phyloP scores from a whole-genome alignment of 345 rosid genomes.

The Pseudoturritis turrita region DNA sequence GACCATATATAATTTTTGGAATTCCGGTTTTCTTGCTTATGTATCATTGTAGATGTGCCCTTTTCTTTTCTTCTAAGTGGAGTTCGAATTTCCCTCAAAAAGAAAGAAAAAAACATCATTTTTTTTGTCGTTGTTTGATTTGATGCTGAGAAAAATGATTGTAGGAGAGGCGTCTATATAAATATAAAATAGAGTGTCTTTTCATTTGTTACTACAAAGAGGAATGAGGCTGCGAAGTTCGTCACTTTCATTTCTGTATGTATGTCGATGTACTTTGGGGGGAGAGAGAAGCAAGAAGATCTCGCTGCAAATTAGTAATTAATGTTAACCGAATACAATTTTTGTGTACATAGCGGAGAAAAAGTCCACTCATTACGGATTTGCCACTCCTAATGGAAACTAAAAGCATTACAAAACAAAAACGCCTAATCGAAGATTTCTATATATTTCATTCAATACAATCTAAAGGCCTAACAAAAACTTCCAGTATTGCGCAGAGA shows the following conservation, averaged over 20 bases:
- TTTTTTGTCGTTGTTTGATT: slow-evolving; percentile 11
- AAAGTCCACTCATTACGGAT: too few species aligned
- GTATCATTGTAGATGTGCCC: slow-evolving; percentile 29
- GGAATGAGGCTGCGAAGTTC: not conserved
- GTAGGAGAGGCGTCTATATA: slow-evolving; percentile 22
- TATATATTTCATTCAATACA: not conserved
- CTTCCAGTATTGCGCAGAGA: not conserved
- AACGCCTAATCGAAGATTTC: not conserved
- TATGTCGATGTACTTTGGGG: too few species aligned
- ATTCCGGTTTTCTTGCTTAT: slow-evolving; percentile 6
- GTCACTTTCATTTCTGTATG: not conserved
- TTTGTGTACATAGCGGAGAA: not conserved
- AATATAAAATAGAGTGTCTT: not conserved
- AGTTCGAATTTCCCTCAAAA: slow-evolving; percentile 9
- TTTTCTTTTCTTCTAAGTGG: slow-evolving; percentile 2
- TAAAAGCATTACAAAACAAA: not conserved
- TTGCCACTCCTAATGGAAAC: not conserved
- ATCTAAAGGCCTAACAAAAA: slow-evolving; percentile 22
- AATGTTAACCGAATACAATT: not conserved
- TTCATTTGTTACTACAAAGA: not conserved
- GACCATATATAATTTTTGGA: slow-evolving; percentile 2
- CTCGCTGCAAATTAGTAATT: not conserved
- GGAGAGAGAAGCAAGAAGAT: not conserved
- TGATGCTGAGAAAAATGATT: slow-evolving; percentile 8
- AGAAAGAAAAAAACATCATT: slow-evolving; percentile 18